Evolutionary conservation across 495 filamentous ascomycete species (phyloP).

Genomic region (Astrothelium macrocarpum): DNA sequence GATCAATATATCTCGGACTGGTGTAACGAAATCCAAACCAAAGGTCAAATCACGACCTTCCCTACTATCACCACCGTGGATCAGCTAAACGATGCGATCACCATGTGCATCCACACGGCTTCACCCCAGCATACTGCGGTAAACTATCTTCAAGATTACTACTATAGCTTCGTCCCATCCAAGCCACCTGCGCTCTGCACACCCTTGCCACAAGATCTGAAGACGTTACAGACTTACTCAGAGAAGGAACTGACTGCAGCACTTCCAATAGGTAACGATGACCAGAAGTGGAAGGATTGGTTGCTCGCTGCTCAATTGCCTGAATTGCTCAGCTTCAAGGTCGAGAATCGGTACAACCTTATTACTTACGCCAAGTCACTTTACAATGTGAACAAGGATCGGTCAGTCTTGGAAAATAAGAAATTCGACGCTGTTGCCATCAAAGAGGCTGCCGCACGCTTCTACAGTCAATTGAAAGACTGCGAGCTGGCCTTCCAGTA

Average conservation of each 20-base stretch:
- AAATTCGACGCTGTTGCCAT: background rate
- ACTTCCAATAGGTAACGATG: background rate
- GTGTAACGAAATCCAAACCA: conserved; percentile 31
- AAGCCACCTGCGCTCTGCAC: conserved; percentile 37
- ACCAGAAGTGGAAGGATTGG: background rate
- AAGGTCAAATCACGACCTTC: conserved; percentile 30
- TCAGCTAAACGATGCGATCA: conserved; percentile 27
- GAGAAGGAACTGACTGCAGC: background rate
- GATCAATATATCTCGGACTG: conserved; percentile 32
- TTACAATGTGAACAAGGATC: background rate
- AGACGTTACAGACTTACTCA: background rate
- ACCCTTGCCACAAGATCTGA: background rate
- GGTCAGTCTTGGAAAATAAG: background rate
- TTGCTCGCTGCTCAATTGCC: background rate
- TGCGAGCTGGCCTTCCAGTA: too few species aligned
- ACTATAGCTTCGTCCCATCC: conserved; percentile 38
- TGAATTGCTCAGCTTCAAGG: background rate
- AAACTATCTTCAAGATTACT: conserved; percentile 44
- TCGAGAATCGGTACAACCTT: background rate
- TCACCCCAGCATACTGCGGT: conserved; percentile 41
- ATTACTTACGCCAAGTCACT: background rate
- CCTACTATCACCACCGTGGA: conserved; percentile 24
- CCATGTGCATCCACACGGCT: conserved; percentile 46
- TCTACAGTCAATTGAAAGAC: background rate
- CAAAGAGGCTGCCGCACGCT: background rate